Percentiles rank a stretch among this genome's conserved stretches.
These are phyloP conservation scores for Saccharomycopsis javanensis DNA, from an alignment of 805 yeast genomes.

Conservation along the genomic window DNA sequence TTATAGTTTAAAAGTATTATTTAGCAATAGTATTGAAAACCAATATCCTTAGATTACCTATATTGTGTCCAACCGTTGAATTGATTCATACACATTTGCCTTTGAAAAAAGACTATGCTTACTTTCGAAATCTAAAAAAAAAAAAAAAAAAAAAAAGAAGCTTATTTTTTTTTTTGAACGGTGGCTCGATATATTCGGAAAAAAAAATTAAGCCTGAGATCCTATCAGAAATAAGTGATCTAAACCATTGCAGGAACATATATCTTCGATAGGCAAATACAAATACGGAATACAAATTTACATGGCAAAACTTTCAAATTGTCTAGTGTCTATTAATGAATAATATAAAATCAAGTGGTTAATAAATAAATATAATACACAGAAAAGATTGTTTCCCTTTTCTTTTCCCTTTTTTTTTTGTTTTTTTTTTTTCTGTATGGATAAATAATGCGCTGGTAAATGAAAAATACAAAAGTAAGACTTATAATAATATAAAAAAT, in stretches of 20 bases:
- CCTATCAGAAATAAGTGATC: not conserved
- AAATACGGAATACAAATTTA: too few species aligned
- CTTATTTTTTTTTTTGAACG: not conserved
- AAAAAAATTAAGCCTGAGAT: not conserved
- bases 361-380: constrained; percentile 2
- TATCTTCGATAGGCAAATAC: too few species aligned
- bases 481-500: not conserved
- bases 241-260: not conserved
- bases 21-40: too few species aligned
- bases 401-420: not conserved
- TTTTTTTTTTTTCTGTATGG: not conserved
- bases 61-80: too few species aligned
- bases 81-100: too few species aligned
- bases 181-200: not conserved
- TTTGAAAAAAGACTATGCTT: too few species aligned
- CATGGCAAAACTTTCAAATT: too few species aligned
- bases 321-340: not conserved
- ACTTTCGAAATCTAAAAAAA: not conserved
- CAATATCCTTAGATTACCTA: too few species aligned
- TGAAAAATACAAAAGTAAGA: not conserved
- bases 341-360: not conserved
- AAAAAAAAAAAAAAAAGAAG: too few species aligned
- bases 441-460: not conserved
- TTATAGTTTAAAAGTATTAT: not conserved
- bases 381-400: not conserved